phyloP scores from a whole-genome alignment of 495 filamentous ascomycete species.

The Durotheca rogersii region DNA sequence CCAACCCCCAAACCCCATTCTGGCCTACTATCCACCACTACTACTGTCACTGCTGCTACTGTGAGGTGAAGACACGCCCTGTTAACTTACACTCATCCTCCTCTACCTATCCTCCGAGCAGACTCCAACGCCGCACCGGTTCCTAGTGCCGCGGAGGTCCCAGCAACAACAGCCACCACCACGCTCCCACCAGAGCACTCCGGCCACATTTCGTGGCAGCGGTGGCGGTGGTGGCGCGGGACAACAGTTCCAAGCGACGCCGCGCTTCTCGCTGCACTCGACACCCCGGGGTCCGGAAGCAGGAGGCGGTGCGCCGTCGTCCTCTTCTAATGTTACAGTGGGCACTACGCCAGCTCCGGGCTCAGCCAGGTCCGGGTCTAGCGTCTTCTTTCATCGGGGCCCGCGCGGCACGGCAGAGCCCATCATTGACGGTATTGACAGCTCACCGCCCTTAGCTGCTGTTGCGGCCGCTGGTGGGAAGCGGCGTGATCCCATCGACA shows the following conservation, averaged over 20 bases:
- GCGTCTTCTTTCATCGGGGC: constrained; percentile 25
- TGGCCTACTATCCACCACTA: too few species aligned
- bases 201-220: constrained; percentile 28
- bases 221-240: neutral
- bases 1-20: neutral
- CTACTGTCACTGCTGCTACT: too few species aligned
- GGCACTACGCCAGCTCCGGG: constrained; percentile 20
- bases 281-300: constrained; percentile 20
- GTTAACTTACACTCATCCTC: too few species aligned
- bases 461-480: neutral
- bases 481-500: constrained; percentile 37
- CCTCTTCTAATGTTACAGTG: constrained; percentile 26
- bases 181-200: constrained; percentile 35
- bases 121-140: constrained; percentile 47
- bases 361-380: constrained; percentile 15
- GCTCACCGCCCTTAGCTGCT: constrained; percentile 22
- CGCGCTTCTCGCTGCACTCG: constrained; percentile 41
- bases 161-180: too few species aligned
- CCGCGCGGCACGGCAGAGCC: constrained; percentile 19
- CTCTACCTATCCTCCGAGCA: too few species aligned
- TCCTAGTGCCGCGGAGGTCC: constrained; percentile 42
- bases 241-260: constrained; percentile 45
- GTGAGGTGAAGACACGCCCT: too few species aligned
- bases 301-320: constrained; percentile 15
- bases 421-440: constrained; percentile 23